Evolutionary conservation across 2,329 filamentous ascomycete species (phyloP).

Genomic region (Fusarium mangiferae): DNA sequence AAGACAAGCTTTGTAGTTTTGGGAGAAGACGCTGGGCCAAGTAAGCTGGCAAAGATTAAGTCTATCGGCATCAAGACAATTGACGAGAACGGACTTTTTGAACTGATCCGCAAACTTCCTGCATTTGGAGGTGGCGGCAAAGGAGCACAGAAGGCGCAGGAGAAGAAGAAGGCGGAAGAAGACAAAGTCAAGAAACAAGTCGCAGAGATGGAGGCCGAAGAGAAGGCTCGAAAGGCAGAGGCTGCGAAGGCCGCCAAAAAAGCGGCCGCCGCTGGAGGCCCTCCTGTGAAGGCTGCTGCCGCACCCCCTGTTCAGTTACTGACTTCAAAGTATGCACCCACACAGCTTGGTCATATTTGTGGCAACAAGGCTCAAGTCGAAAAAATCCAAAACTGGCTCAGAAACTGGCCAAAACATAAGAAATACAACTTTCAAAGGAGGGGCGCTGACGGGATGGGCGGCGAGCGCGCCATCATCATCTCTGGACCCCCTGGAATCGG

Average conservation of each 20-base stretch:
- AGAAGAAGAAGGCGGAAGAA: constrained; percentile 87
- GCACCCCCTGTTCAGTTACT: constrained; percentile 75
- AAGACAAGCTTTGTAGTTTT: constrained; percentile 96
- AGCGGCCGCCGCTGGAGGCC: constrained; percentile 45
- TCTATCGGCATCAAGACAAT: constrained; percentile 88
- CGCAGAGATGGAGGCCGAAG: constrained; percentile 85
- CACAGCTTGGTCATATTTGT: constrained; percentile 86
- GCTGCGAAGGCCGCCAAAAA: constrained; percentile 61
- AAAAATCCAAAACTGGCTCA: constrained; percentile 88
- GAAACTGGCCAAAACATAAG: constrained; percentile 80
- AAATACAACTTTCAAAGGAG: constrained; percentile 84
- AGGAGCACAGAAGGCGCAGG: constrained; percentile 84
- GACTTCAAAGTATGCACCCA: constrained; percentile 96
- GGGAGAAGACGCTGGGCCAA: constrained; percentile 90
- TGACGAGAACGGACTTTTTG: constrained; percentile 90
- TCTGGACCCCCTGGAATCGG: constrained; percentile 96
- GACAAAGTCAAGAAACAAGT: constrained; percentile 84
- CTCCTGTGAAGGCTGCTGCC: constrained; percentile 48
- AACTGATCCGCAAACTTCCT: constrained; percentile 82
- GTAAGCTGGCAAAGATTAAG: constrained; percentile 88
- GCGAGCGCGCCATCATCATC: constrained; percentile 89
- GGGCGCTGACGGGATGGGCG: constrained; percentile 85
- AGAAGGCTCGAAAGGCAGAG: constrained; percentile 68
- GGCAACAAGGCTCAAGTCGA: constrained; percentile 93
- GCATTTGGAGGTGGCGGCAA: constrained; percentile 89